Base-by-base conservation (phyloP, 768 basidiomycete species). In the Hygrophoropsis aurantiaca region DNA sequence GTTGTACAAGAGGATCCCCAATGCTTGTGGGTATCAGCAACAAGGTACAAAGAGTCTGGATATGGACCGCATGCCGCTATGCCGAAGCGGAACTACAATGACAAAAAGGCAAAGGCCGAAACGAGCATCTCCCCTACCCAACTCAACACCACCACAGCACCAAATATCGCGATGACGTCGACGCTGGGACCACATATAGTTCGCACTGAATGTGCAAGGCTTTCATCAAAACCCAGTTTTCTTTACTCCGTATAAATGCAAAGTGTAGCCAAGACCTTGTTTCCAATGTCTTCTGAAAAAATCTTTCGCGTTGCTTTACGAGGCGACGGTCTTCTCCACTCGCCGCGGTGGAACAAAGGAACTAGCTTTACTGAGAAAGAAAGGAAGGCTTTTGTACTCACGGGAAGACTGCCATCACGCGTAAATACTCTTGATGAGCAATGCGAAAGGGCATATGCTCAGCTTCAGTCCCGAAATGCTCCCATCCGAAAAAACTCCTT, bases 281-380 rank as follows among this genome's bases (percentile, higher is more conserved):
- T 50, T 26, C 49, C 44, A 26, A 39, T 47, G 20, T 47, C 37
- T 16, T 49, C 46, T 6, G 45, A 50, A 15, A 46, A 24, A 15
- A 15, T 40, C 38, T 55, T 64, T 42, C 72, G 66, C 26, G 67
- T 87, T 37, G 75, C 82, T 18, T 67, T 89, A 13, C 77, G 77
- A 25, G 87, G 88, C 8, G 74, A 81, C 3, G 71, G 72, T 3
- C 59, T 93, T 20, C 76, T 93, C 43, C 77, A 75, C 16, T 78
- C 72, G 37, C 84, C 89, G 1, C 74, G 80, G 11, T 85, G 79
- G 65, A 87, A 87, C 74, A 89, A 89, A 66, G 92, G 92, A 13
- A 89, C 84, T 7, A 88, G 78, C 1, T 94, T 93, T 67, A 80
- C 83, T 0, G 40, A 58, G 7, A 60, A 73, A 9, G 92, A 95